Base-by-base conservation (phyloP, 768 basidiomycete genomes). In the Candolleomyces eurysporus region DNA sequence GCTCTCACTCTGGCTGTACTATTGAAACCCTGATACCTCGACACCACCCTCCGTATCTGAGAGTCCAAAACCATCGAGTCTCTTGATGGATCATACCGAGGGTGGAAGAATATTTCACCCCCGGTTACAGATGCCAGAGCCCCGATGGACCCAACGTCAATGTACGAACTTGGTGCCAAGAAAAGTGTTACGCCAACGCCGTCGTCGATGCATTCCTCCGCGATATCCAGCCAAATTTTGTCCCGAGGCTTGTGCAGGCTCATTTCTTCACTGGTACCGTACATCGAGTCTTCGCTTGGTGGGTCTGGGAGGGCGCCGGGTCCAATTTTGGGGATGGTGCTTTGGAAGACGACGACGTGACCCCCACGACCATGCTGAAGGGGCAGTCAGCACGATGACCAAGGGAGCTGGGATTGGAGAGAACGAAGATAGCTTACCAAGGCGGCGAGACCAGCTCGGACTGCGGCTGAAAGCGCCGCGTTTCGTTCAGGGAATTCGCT, bases 101-200 rank as follows among this genome's bases (percentile, higher is more conserved):
- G 97, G 68, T 96, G 91, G 77, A 89, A 96, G 75, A 90, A 96
- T 1, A 96, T 67, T 60, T 95, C 93, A 19, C 97, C 97, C 14
- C 97, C 97, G 7, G 93, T 94, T 11, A 86, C 70, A 0, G 86
- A 86, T 0, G 90, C 71, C 6, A 95, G 80, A 4, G 80, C 73
- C 85, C 92, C 91, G 57, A 99, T 86, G 5, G 91, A 92, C 5
- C 88, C 96, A 3, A 98, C 76, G 73, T 98, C 97, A 66, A 93
- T 87, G 64, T 85, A 88, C 70, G 85, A 85, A 63, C 75, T 82
- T 61, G 91, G 92, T 30, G 91, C 91, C 21, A 98, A 77, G 75
- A 97, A 96, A 75, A 94, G 80, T 70, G 87, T 94, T 61, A 97
- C 88, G 1, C 94, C 96, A 30, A 98, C 84, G 21, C 97, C 97